Base-by-base conservation (phyloP, 108 stramenopile species). In the Nitzschia putrida region DNA sequence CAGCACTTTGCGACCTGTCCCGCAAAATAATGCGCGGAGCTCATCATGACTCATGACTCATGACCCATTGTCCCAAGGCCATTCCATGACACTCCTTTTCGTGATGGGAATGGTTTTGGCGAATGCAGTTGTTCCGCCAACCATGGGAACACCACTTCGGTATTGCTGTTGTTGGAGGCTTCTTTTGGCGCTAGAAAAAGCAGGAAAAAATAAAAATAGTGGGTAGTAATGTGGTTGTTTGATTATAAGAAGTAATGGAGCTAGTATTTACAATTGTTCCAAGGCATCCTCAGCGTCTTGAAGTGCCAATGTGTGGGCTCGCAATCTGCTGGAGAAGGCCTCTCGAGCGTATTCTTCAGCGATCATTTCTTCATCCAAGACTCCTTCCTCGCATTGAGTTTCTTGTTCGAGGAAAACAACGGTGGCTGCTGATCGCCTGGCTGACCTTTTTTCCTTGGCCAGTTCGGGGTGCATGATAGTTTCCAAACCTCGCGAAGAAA, bases 341-440 rank as follows among this genome's bases (percentile, higher is more conserved):
- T 40, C 16, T 63, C 12, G 9, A 25, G 16, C 9, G 8, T 63
- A 63, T 44, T 45, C 43, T 47, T 63, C 44, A n/a, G 61, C 61
- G 45, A 63, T 63, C 8, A 43, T 43, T 10, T 45, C 44, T 2
- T 16, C 44, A 24, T 63, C 61, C 18, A 9, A 3, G 3, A 23
- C 0, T 14, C 44, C 18, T 24, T 63, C 61, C 7, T 20, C 61
- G 16, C 21, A 41, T 47, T 63, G 61, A 41, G 44, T 63, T 45
- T 63, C 61, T 63, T 63, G 61, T 24, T 63, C 61, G 8, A 63
- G 23, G 44, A 63, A 63, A 13, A 63, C 61, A 3, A 39, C 61
- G 2, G 61, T 43, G 2, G 61, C 61, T 63, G 61, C 42, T 1
- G 44, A 22, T 9, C 61, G 42, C 3, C 61, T 41, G 8, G 61